phyloP scores from a whole-genome alignment of 768 basidiomycete genomes.

The Tulasnella sp. region DNA sequence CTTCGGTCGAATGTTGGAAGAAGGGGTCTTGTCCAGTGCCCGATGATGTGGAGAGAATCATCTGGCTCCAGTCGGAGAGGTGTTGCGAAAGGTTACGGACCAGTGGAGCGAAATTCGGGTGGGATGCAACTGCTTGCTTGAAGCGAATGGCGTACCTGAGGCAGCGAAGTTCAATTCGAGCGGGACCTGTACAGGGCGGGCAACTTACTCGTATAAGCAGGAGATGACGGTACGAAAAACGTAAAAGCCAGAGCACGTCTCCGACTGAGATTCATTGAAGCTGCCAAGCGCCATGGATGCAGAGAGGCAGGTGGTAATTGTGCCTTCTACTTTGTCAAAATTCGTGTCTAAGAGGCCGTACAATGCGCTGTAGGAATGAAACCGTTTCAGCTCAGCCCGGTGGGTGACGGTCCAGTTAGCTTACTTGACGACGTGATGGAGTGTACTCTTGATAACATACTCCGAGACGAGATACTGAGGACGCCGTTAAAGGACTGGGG shows the following conservation, averaged over 20 bases:
- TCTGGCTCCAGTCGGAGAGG: slow-evolving; percentile 34
- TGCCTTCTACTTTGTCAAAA: not conserved
- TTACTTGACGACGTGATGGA: not conserved
- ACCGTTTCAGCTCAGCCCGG: not conserved
- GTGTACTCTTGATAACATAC: slow-evolving; percentile 21
- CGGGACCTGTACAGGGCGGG: not conserved
- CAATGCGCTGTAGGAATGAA: not conserved
- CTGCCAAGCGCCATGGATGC: not conserved
- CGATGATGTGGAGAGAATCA: slow-evolving; percentile 25
- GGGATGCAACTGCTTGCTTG: slow-evolving; percentile 39
- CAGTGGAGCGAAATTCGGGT: slow-evolving; percentile 34
- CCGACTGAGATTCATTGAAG: not conserved
- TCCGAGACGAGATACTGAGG: slow-evolving; percentile 47
- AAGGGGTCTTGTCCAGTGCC: slow-evolving; percentile 37
- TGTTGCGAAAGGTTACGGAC: slow-evolving; percentile 39
- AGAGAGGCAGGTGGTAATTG: not conserved
- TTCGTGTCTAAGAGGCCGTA: slow-evolving; percentile 2
- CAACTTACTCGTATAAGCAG: slow-evolving; percentile 41
- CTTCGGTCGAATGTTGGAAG: slow-evolving; percentile 18
- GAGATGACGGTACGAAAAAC: slow-evolving; percentile 37
- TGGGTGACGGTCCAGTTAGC: not conserved
- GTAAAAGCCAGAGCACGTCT: slow-evolving; percentile 32
- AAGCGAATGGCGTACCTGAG: slow-evolving; percentile 45
- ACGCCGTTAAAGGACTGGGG: not conserved
- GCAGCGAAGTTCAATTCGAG: not conserved